phyloP scores from a whole-genome alignment of 345 rosid species.

The Geranium brycei region DNA sequence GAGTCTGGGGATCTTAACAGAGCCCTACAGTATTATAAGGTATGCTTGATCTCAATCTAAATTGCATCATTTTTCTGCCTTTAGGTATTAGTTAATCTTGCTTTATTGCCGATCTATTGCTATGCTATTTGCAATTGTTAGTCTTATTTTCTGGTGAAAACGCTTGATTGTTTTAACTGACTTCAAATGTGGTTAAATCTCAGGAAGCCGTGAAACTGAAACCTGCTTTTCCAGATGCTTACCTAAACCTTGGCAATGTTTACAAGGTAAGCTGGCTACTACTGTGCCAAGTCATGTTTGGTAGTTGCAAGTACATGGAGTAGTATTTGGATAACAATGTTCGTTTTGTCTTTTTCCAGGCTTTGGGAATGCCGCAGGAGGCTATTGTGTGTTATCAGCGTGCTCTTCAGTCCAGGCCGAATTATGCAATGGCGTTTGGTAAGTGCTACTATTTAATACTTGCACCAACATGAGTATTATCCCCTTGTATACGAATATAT shows the following conservation, averaged over 20 bases:
- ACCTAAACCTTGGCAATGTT: conserved; percentile 87
- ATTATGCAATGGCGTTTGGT: conserved; percentile 80
- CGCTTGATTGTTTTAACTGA: not conserved
- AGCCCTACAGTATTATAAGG: conserved; percentile 96
- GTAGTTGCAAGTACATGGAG: conserved; percentile 21
- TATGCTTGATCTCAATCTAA: conserved; percentile 9
- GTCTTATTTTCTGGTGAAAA: not conserved
- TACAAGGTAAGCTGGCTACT: conserved; percentile 65
- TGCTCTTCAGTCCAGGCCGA: conserved; percentile 75
- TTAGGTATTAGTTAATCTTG: not conserved
- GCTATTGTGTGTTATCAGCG: conserved; percentile 85
- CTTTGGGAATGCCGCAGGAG: conserved; percentile 87
- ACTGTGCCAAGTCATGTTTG: conserved; percentile 14
- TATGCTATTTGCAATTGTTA: not conserved
- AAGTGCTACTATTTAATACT: conserved; percentile 13
- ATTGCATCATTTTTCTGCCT: not conserved
- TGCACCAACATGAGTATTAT: too few relatives aligned
- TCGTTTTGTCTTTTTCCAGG: conserved; percentile 47
- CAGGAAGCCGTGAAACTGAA: conserved; percentile 96
- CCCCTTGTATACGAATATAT: too few relatives aligned
- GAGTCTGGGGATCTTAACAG: conserved; percentile 88
- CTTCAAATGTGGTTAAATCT: conserved; percentile 2
- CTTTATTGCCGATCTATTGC: not conserved
- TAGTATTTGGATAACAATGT: conserved; percentile 16
- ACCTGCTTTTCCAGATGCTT: conserved; percentile 90